Evolutionary conservation across 805 yeast genomes (phyloP).

Genomic region (Ogataea nitratoaversa): DNA sequence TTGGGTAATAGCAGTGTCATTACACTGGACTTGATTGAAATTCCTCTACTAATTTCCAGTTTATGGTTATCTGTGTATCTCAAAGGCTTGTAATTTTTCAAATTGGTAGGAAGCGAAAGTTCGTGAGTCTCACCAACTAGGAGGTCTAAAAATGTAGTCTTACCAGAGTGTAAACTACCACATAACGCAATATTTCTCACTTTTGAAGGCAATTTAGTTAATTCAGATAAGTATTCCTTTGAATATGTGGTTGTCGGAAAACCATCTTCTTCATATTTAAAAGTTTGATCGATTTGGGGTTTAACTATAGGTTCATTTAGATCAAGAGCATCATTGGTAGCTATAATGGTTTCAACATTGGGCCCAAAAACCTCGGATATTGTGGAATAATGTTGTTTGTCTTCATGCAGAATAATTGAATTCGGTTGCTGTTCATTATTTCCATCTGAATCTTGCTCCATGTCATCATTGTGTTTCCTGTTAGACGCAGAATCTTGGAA

Average conservation of each 20-base stretch:
- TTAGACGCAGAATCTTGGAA: constrained; percentile 7
- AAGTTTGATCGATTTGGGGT: constrained; percentile 40
- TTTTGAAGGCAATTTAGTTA: constrained; percentile 51
- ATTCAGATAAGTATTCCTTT: constrained; percentile 53
- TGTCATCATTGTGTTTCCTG: constrained; percentile 20
- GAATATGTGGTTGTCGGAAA: constrained; percentile 62
- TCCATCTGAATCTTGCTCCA: too few relatives aligned
- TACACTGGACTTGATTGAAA: constrained; percentile 61
- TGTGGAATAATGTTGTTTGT: constrained; percentile 39
- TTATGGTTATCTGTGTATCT: constrained; percentile 70
- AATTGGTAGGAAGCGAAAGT: constrained; percentile 26
- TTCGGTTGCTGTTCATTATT: constrained; percentile 1
- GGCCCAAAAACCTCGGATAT: constrained; percentile 48
- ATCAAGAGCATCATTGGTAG: constrained; percentile 40
- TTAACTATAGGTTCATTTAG: constrained; percentile 61
- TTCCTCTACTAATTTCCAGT: constrained; percentile 66
- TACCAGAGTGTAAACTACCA: constrained; percentile 85
- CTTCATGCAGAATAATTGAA: constrained; percentile 40
- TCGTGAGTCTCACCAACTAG: constrained; percentile 64
- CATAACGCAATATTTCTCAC: constrained; percentile 70
- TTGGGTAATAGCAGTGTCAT: constrained; percentile 57
- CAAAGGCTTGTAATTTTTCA: constrained; percentile 41
- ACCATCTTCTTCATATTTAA: constrained; percentile 45
- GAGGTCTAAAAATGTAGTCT: constrained; percentile 71
- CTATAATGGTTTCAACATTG: constrained; percentile 62